Conservation (phyloP, 2,329 filamentous ascomycete species). For the Arthroderma sp. region DNA sequence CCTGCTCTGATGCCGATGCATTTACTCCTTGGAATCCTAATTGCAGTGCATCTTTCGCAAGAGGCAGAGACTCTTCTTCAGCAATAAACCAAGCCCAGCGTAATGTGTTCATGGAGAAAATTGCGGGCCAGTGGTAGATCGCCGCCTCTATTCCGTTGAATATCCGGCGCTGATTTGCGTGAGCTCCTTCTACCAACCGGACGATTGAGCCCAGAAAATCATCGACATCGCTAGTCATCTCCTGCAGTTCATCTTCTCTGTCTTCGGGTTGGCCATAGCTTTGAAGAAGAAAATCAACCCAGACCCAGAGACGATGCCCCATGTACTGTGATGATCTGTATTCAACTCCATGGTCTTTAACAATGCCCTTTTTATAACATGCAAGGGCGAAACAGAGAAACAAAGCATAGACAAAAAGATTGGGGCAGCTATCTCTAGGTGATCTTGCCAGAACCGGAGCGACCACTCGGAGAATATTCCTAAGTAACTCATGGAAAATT, state of each 20-base stretch:
- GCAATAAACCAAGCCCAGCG: constrained; percentile 32
- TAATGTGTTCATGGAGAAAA: constrained; percentile 26
- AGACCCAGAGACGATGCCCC: neutral
- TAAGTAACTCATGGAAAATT: constrained; percentile 15
- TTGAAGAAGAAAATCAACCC: neutral
- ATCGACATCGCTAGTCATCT: neutral
- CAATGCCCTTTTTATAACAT: constrained; percentile 10
- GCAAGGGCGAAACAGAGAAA: constrained; percentile 24
- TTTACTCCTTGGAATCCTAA: constrained; percentile 14
- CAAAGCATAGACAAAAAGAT: constrained; percentile 19
- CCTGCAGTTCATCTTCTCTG: neutral
- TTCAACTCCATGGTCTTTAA: neutral
- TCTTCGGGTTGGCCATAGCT: neutral
- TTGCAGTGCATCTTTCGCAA: constrained; percentile 22
- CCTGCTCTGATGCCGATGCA: constrained; percentile 7
- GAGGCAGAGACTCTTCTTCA: constrained; percentile 26
- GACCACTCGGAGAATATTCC: constrained; percentile 13
- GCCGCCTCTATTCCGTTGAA: constrained; percentile 11
- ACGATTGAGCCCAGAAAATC: neutral
- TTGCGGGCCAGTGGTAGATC: constrained; percentile 16
- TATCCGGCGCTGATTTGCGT: constrained; percentile 4
- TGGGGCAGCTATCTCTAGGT: constrained; percentile 4
- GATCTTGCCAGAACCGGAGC: constrained; percentile 11
- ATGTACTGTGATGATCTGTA: neutral
- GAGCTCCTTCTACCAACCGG: constrained; percentile 12